Conservation (phyloP, 306 rosid genomes). For the Urtica urens region DNA sequence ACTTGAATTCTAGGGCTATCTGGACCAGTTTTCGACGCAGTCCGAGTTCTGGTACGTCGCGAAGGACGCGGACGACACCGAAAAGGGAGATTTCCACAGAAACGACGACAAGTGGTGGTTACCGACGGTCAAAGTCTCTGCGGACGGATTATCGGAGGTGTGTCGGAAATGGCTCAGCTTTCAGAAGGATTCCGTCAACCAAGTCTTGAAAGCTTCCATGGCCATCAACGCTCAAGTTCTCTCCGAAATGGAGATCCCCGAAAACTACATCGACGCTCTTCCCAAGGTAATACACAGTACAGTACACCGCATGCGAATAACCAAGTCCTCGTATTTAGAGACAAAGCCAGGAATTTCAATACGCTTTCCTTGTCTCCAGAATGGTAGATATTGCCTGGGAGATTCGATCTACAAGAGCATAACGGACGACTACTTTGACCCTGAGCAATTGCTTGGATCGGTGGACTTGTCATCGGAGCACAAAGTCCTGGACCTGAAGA, state of each 20-base stretch:
- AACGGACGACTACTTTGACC: constrained; percentile 61
- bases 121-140: constrained; percentile 61
- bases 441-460: constrained; percentile 45
- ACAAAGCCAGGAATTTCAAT: too few species aligned
- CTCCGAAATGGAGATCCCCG: constrained; percentile 74
- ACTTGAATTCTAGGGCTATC: constrained; percentile 37
- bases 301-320: too few species aligned
- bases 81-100: constrained; percentile 26
- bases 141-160: constrained; percentile 55
- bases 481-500: constrained; percentile 73
- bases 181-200: constrained; percentile 64
- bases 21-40: constrained; percentile 53
- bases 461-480: constrained; percentile 73
- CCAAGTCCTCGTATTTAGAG: too few species aligned
- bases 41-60: constrained; percentile 78
- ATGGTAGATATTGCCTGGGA: constrained; percentile 83
- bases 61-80: constrained; percentile 35
- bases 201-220: constrained; percentile 90
- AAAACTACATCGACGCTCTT: constrained; percentile 75
- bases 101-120: constrained; percentile 86
- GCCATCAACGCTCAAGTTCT: constrained; percentile 86
- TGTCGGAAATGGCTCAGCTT: constrained; percentile 49
- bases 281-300: constrained; percentile 91
- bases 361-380: constrained; percentile 24
- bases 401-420: constrained; percentile 59